Conservation (phyloP, 306 rosid genomes). For the Oemleria cerasiformis region DNA sequence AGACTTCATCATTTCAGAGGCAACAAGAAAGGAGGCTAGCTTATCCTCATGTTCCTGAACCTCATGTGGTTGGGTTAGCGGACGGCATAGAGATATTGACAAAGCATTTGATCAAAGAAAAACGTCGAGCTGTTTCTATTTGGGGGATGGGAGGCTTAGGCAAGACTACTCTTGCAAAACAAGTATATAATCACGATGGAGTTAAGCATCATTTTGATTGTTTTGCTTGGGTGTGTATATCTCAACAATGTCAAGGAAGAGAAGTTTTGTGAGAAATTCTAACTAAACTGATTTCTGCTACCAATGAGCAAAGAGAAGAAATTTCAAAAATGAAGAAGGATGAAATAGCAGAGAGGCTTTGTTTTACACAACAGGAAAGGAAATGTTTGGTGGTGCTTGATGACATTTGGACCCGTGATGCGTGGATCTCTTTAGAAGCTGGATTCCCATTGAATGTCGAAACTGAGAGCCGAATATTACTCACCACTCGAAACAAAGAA, state of each 20-base stretch:
- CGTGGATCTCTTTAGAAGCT: neutral
- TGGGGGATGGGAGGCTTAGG: conserved; percentile 20
- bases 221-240: conserved; percentile 15
- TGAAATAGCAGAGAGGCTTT: conserved; percentile 4
- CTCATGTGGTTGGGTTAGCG: neutral
- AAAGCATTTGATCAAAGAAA: neutral
- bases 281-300: neutral
- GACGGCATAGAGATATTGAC: neutral
- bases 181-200: neutral
- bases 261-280: neutral
- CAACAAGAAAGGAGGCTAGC: conserved; percentile 25
- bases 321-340: neutral
- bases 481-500: conserved; percentile 27
- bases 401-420: conserved; percentile 12
- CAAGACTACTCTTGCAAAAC: conserved; percentile 22
- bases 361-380: neutral
- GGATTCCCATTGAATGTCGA: neutral
- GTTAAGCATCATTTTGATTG: conserved; percentile 7
- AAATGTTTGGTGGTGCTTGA: conserved; percentile 20
- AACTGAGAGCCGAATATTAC: conserved; percentile 1
- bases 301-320: conserved; percentile 16
- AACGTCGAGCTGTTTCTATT: neutral
- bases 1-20: neutral
- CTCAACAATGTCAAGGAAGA: neutral
- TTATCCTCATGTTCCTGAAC: neutral